Base-by-base conservation (phyloP, 2,329 filamentous ascomycete genomes). In the Rutstroemia sydowiana region DNA sequence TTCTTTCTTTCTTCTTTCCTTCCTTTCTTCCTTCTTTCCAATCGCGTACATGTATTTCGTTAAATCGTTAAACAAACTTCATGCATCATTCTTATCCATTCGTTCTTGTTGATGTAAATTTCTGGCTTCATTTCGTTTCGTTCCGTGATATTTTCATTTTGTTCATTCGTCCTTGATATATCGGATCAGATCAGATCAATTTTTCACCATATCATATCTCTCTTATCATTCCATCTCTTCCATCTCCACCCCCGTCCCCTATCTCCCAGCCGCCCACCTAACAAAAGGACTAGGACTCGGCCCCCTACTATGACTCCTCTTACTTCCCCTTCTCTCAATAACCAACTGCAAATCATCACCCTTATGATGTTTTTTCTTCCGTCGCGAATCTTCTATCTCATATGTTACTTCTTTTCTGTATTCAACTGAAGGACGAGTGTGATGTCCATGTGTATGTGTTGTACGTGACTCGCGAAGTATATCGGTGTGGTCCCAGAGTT, bases 401-500 rank as follows among this genome's bases (percentile, higher is more conserved):
- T 64, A 65, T n/a, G n/a, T n/a, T n/a, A n/a, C n/a, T 21, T 66
- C 61, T 13, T 62, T 42, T 31, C 61, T 55, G 26, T 65, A 59
- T 16, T 59, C 56, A 23, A 59, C 56, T 3, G 31, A 54, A 14
- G 37, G 49, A 8, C 46, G 41, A 14, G 11, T 9, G 3, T 30
- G 43, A 20, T 32, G 26, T 6, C 18, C n/a, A n/a, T n/a, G 41
- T 8, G 6, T 62, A 20, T 63, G 57, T 2, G 54, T 47, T 5
- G 63, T 3, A 48, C 64, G 54, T 13, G 58, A 53, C 45, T 66
- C 65, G 10, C 65, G 54, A 56, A 88, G 66, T 40, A 75, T 71
- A 55, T 75, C 75, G 3, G 86, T 88, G 68, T 90, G 85, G 40
- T 79, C 76, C 76, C 87, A 91, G 45, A 89, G 76, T 52, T 81